These are phyloP conservation scores for Pseudocercospora crystallina DNA, from an alignment of 2,329 filamentous ascomycete species.

Conservation along the genomic window DNA sequence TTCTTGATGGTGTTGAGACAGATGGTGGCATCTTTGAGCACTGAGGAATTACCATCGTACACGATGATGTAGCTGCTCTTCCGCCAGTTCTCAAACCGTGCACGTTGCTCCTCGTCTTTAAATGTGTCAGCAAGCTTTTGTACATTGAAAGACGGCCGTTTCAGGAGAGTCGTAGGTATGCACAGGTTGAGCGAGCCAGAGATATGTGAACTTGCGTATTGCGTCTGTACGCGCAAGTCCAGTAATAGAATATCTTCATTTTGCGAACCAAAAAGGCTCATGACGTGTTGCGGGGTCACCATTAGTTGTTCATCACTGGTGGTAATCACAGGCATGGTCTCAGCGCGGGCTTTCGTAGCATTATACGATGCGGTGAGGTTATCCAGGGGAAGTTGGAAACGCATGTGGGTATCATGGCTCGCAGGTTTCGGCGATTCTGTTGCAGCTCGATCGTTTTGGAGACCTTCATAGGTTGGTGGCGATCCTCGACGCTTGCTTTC, in stretches of 20 bases:
- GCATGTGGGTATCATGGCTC: slow-evolving; percentile 21
- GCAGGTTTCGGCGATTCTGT: slow-evolving; percentile 27
- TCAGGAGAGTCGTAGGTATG: slow-evolving; percentile 90
- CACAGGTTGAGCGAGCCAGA: slow-evolving; percentile 84
- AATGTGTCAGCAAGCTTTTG: slow-evolving; percentile 87
- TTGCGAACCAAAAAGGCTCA: slow-evolving; percentile 48
- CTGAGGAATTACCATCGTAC: slow-evolving; percentile 76
- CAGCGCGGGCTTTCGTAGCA: slow-evolving; percentile 39
- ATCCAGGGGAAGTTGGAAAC: slow-evolving; percentile 33
- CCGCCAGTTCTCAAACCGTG: slow-evolving; percentile 74
- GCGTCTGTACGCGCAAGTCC: slow-evolving; percentile 83
- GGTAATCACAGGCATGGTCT: slow-evolving; percentile 43
- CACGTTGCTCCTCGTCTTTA: slow-evolving; percentile 66
- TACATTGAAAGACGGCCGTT: slow-evolving; percentile 85
- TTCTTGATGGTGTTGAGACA: slow-evolving; percentile 91
- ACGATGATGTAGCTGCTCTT: slow-evolving; percentile 75
- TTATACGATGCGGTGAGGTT: slow-evolving; percentile 18
- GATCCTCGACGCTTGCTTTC: slow-evolving; percentile 48
- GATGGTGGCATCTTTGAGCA: slow-evolving; percentile 76
- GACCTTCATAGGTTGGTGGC: slow-evolving; percentile 36
- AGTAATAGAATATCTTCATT: slow-evolving; percentile 65
- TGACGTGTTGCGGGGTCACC: slow-evolving; percentile 49
- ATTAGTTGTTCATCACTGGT: slow-evolving; percentile 40
- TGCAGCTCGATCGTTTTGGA: slow-evolving; percentile 14
- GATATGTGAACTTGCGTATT: slow-evolving; percentile 74